phyloP scores from a whole-genome alignment of 2,329 filamentous ascomycete species.

The Tothia fuscella region DNA sequence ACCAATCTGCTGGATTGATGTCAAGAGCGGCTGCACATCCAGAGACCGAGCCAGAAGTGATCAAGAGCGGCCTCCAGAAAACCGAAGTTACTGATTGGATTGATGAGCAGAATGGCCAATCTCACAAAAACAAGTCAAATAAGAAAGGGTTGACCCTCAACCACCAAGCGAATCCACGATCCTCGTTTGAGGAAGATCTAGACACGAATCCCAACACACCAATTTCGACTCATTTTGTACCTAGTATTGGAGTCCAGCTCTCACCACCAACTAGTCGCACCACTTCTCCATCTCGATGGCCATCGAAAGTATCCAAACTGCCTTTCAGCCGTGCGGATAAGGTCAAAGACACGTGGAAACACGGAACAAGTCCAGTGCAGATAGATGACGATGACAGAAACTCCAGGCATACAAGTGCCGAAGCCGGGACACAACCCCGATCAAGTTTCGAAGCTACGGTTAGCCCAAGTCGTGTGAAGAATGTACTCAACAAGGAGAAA shows the following conservation, averaged over 20 bases:
- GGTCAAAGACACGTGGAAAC: constrained; percentile 23
- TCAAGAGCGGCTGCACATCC: not conserved
- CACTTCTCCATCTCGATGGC: constrained; percentile 21
- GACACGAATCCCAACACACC: constrained; percentile 29
- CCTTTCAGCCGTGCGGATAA: constrained; percentile 29
- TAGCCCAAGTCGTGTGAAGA: constrained; percentile 21
- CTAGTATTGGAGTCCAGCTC: constrained; percentile 22
- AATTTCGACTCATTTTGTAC: constrained; percentile 19
- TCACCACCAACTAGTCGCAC: constrained; percentile 25
- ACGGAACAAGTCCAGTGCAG: constrained; percentile 22
- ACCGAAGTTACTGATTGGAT: not conserved
- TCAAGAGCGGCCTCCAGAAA: not conserved
- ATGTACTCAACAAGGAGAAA: constrained; percentile 22
- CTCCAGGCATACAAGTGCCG: constrained; percentile 22
- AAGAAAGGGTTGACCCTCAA: constrained; percentile 16
- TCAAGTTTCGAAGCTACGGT: constrained; percentile 21
- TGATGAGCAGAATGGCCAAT: constrained; percentile 11
- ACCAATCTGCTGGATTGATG: not conserved
- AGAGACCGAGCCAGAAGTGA: constrained; percentile 1
- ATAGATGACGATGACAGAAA: constrained; percentile 10
- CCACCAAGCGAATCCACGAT: constrained; percentile 19
- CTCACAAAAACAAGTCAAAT: constrained; percentile 16
- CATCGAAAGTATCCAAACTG: constrained; percentile 24
- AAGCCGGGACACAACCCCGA: constrained; percentile 21
- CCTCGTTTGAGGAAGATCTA: constrained; percentile 24